phyloP scores from a whole-genome alignment of 768 basidiomycete species.

The Tricholoma sp. region DNA sequence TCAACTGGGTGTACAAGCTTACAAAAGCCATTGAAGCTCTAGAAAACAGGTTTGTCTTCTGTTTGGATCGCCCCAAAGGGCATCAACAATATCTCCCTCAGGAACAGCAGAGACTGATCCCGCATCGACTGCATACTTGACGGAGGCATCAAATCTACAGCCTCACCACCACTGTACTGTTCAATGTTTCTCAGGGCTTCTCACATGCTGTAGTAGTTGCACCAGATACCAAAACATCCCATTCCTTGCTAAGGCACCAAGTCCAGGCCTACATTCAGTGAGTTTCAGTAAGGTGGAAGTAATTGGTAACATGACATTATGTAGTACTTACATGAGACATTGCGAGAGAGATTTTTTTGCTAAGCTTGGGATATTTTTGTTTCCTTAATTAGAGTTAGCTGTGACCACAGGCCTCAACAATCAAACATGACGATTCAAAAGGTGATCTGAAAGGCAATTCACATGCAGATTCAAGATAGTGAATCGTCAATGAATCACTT shows the following conservation, averaged over 20 bases:
- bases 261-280: neutral
- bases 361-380: neutral
- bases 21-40: neutral
- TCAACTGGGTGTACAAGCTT: slow-evolving; percentile 21
- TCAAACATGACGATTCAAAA: no score
- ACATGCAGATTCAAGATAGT: no score
- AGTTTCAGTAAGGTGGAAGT: neutral
- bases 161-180: neutral
- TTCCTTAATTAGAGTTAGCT: neutral
- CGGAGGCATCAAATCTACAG: slow-evolving; percentile 11
- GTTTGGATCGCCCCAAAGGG: slow-evolving; percentile 14
- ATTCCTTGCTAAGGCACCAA: neutral
- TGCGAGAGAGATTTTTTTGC: neutral
- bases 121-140: slow-evolving; percentile 8
- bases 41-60: neutral
- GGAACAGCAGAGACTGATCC: neutral
- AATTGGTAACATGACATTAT: no score
- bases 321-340: neutral
- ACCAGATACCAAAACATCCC: slow-evolving; percentile 23
- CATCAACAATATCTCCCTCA: slow-evolving; percentile 6
- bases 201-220: slow-evolving; percentile 13
- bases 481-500: no score
- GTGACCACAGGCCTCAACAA: neutral
- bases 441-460: no score
- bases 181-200: neutral